Evolutionary conservation across 2,329 filamentous ascomycete genomes (phyloP), one percentile per base, ranked within the genome.

Genomic region (Trichothecium roseum): DNA sequence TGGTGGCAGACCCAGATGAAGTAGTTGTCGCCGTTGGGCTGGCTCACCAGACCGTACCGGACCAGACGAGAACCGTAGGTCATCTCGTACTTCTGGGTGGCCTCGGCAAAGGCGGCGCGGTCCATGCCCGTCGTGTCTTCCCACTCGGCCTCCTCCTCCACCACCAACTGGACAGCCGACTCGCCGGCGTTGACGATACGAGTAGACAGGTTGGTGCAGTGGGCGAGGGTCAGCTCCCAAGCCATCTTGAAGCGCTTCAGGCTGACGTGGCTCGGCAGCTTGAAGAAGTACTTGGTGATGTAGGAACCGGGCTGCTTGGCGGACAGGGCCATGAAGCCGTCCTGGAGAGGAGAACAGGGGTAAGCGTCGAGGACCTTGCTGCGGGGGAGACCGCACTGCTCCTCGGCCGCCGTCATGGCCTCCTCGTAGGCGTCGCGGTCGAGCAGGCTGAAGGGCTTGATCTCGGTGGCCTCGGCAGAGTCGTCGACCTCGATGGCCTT

Each of bases 1-100:
- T 53, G 52, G 18, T 54, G 51, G 3, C 41, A 39, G 4, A 45
- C 46, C 38, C 45, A 49, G 4, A 49, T 40, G 13, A 54, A 47
- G 8, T 32, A 47, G n/a, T 9, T 27, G 16, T 15, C 24, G 16
- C 16, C 24, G n/a, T 32, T 30, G 17, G 17, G 8, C 13, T 29
- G 14, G 8, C n/a, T 38, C 7, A 36, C 13, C 8, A 36, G 18
- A 14, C 15, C 28, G 13, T 36, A 16, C 10, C 28, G 12, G 17
- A 8, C 22, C 13, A 36, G 20, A 10, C 14, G 18, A 2, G 10
- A 13, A 8, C 34, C 34, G 14, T 28, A 31, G 2, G 14, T 15
- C 34, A 36, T 36, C 13, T 29, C 14, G 12, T 14, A n/a, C 15
- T 16, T n/a, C 8, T 18, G 28, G 16, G n/a, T 13, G 12, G 16